These are phyloP conservation scores for Pterocarpus macrocarpus DNA, from an alignment of 306 rosid species.

Conservation along the genomic window DNA sequence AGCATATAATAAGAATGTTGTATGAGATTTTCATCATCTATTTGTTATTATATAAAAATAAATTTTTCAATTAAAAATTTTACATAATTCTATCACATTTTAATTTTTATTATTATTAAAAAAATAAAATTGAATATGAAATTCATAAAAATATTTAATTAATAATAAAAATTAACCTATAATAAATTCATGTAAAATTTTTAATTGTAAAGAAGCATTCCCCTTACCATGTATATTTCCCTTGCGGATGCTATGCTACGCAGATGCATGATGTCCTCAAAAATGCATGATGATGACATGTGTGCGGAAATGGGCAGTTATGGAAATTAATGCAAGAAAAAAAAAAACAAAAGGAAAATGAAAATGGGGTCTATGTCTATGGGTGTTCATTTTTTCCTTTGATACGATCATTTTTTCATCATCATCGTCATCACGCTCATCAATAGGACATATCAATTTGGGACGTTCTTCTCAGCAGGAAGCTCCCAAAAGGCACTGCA, in stretches of 20 bases:
- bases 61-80: no score
- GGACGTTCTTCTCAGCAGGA: slow-evolving; percentile 60
- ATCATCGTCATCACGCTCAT: slow-evolving; percentile 36
- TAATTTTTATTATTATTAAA: no score
- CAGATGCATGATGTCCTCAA: slow-evolving; percentile 17
- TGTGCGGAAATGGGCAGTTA: slow-evolving; percentile 43
- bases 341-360: not conserved
- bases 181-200: no score
- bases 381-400: slow-evolving; percentile 31
- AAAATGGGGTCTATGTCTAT: not conserved
- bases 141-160: no score
- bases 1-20: no score
- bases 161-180: no score
- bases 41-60: no score
- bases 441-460: slow-evolving; percentile 28
- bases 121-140: no score
- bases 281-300: slow-evolving; percentile 29
- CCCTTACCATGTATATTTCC: not conserved
- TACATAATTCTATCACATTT: no score
- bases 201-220: no score
- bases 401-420: slow-evolving; percentile 55
- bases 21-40: no score
- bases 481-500: slow-evolving; percentile 76
- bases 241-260: slow-evolving; percentile 3
- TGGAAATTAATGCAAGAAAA: slow-evolving; percentile 40